Evolutionary conservation across 192 early-diverging fungal species (phyloP).

Genomic region (Paraglomus brasilianum): DNA sequence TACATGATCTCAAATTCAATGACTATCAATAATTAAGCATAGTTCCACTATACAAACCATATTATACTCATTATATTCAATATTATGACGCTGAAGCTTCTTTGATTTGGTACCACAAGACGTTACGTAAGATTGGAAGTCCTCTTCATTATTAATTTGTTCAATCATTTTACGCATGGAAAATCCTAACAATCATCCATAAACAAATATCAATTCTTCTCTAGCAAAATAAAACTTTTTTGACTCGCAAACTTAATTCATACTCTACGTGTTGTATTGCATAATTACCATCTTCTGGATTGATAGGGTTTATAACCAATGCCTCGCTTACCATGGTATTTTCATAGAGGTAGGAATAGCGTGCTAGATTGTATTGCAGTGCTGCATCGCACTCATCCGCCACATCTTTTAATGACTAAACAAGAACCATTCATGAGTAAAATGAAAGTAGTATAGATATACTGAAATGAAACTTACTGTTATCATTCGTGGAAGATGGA

Average conservation of each 20-base stretch:
- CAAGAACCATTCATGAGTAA: slow-evolving; percentile 24
- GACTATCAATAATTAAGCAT: background rate
- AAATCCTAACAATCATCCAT: slow-evolving; percentile 26
- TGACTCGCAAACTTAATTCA: too few species aligned
- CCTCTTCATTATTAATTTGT: slow-evolving; percentile 59
- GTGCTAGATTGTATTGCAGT: slow-evolving; percentile 73
- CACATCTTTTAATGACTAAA: slow-evolving; percentile 71
- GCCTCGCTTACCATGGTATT: slow-evolving; percentile 60
- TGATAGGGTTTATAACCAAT: slow-evolving; percentile 37
- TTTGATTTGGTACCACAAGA: slow-evolving; percentile 30
- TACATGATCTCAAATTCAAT: background rate
- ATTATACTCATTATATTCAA: slow-evolving; percentile 47
- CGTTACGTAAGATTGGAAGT: slow-evolving; percentile 51
- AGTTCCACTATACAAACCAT: slow-evolving; percentile 37
- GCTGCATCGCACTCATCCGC: slow-evolving; percentile 84
- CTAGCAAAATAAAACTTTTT: too few species aligned
- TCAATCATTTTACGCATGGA: slow-evolving; percentile 50
- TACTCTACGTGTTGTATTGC: background rate
- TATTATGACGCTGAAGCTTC: slow-evolving; percentile 35
- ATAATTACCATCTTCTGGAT: slow-evolving; percentile 31
- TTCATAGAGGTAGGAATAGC: slow-evolving; percentile 81
- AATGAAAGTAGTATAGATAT: slow-evolving; percentile 4
- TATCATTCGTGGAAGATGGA: slow-evolving; percentile 80
- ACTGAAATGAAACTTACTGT: slow-evolving; percentile 47
- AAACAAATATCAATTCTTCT: background rate